phyloP scores from a whole-genome alignment of 2,329 filamentous ascomycete genomes.

The Pestalotiopsis fici region DNA sequence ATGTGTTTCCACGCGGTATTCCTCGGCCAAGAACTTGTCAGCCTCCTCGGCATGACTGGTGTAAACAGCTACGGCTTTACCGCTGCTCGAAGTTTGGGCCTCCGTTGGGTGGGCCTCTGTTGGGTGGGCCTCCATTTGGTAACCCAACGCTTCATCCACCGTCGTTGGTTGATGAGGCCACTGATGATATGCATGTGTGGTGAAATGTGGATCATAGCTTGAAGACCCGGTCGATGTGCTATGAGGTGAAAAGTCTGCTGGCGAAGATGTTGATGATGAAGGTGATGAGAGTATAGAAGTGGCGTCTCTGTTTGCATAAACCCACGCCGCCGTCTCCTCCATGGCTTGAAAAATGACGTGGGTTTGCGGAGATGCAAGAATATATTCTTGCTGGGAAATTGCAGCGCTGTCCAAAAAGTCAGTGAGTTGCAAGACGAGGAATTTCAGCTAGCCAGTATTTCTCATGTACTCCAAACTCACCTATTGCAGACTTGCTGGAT shows the following conservation, averaged over 20 bases:
- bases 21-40: background rate
- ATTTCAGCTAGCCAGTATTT: background rate
- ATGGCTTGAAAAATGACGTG: background rate
- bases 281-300: background rate
- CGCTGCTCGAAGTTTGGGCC: background rate
- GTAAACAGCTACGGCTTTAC: background rate
- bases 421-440: background rate
- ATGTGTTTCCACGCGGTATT: background rate
- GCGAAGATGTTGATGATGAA: background rate
- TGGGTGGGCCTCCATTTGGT: background rate
- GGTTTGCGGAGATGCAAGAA: background rate
- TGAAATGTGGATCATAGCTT: background rate
- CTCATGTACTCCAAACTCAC: background rate
- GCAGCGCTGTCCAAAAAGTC: background rate
- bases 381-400: background rate
- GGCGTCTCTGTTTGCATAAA: background rate
- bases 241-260: background rate
- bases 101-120: too few relatives aligned
- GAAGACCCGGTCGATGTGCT: background rate
- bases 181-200: background rate
- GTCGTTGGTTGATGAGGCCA: background rate
- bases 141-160: background rate
- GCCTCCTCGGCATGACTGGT: background rate
- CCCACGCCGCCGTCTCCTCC: background rate
- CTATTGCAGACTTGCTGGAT: background rate